Evolutionary conservation across 176 grass and related monocot species (phyloP).

Genomic region (Bolboschoenus planiculmis): DNA sequence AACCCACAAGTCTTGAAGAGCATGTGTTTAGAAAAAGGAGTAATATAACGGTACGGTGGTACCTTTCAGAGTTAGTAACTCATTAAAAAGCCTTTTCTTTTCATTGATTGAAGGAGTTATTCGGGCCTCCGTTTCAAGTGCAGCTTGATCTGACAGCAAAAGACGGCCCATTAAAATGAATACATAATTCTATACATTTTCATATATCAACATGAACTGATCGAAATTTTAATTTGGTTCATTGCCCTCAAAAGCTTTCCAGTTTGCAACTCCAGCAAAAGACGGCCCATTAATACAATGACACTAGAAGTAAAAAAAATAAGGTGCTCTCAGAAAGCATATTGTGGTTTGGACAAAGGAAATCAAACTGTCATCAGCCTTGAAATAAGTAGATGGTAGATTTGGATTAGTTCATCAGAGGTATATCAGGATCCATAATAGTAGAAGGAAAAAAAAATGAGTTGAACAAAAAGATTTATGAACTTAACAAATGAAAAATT

Average conservation of each 20-base stretch:
- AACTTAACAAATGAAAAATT: constrained; percentile 12
- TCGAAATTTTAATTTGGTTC: not conserved
- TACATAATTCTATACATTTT: not conserved
- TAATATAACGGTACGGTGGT: not conserved
- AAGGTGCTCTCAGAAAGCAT: constrained; percentile 3
- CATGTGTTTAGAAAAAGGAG: constrained; percentile 9
- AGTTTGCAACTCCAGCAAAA: not conserved
- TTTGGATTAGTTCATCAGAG: not conserved
- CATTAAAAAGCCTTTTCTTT: constrained; percentile 94
- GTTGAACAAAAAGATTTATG: not conserved
- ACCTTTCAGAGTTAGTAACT: constrained; percentile 87
- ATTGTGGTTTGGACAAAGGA: not conserved
- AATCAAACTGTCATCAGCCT: not conserved
- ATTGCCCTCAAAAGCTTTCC: not conserved
- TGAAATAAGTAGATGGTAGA: not conserved
- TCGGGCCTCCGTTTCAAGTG: constrained; percentile 89
- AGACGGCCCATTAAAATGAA: constrained; percentile 18
- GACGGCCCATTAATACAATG: not conserved
- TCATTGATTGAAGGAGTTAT: constrained; percentile 83
- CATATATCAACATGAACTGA: not conserved
- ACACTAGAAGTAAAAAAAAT: not conserved
- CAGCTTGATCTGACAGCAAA: constrained; percentile 73
- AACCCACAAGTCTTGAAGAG: constrained; percentile 8
- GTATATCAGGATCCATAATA: not conserved
- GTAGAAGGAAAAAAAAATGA: not conserved